phyloP scores from a whole-genome alignment of 2,329 filamentous ascomycete species.

The Ascochyta clinopodiicola region DNA sequence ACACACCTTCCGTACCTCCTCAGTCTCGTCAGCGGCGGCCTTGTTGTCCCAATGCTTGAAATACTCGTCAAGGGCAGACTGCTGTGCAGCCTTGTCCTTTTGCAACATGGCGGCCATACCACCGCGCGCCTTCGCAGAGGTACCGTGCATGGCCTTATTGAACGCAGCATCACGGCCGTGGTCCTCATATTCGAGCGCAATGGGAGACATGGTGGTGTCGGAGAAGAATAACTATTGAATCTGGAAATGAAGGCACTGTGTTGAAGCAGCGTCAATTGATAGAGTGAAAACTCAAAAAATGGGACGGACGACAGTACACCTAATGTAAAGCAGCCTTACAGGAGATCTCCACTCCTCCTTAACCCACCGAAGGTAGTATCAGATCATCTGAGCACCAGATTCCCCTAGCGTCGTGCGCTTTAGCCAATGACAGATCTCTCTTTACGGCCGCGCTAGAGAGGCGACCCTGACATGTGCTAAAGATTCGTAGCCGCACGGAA shows the following conservation, averaged over 20 bases:
- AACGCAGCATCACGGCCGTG: slow-evolving; percentile 86
- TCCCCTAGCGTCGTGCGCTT: too few relatives aligned
- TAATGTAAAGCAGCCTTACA: slow-evolving; percentile 36
- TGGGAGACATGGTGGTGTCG: slow-evolving; percentile 57
- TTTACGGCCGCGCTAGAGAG: slow-evolving; percentile 12
- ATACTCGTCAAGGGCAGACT: slow-evolving; percentile 86
- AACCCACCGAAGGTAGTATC: slow-evolving; percentile 6
- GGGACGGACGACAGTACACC: slow-evolving; percentile 18
- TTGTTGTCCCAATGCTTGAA: slow-evolving; percentile 98
- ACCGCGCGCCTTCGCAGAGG: slow-evolving; percentile 71
- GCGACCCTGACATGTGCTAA: slow-evolving; percentile 11
- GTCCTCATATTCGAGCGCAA: slow-evolving; percentile 78
- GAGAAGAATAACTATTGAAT: slow-evolving; percentile 3
- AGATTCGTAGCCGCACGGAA: not conserved
- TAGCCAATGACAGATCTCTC: slow-evolving; percentile 8
- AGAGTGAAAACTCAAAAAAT: slow-evolving; percentile 20
- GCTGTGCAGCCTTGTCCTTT: slow-evolving; percentile 81
- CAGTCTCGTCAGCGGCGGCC: slow-evolving; percentile 77
- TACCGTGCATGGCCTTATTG: slow-evolving; percentile 85
- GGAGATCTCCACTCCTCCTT: slow-evolving; percentile 31
- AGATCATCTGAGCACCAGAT: too few relatives aligned
- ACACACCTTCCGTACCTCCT: slow-evolving; percentile 75
- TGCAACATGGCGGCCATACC: slow-evolving; percentile 83
- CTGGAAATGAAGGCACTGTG: slow-evolving; percentile 14
- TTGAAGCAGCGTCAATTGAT: slow-evolving; percentile 28